Conservation (phyloP, 805 yeast species). For the Myxozyma neotropica region DNA sequence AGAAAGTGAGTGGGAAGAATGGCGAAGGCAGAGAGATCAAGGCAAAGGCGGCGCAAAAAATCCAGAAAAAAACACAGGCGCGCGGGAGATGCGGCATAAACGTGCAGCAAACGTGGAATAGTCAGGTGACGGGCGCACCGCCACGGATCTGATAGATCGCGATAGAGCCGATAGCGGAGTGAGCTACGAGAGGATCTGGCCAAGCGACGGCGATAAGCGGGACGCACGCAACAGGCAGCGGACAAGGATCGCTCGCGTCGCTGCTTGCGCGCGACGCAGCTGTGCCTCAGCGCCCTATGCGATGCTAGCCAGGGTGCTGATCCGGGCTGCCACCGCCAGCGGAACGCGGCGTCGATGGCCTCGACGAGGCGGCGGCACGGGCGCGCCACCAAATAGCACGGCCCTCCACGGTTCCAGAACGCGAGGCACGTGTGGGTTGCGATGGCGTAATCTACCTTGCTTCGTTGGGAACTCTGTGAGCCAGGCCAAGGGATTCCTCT, state of each 20-base stretch:
- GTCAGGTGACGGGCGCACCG: conserved; percentile 15
- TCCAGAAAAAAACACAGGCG: neutral
- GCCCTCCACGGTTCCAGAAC: conserved; percentile 8
- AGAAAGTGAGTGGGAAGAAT: neutral
- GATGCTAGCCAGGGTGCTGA: no score
- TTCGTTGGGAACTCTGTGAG: no score
- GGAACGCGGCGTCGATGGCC: conserved; percentile 9
- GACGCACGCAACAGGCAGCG: no score
- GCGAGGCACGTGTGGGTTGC: conserved; percentile 8
- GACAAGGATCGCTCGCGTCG: no score
- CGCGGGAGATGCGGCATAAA: conserved; percentile 2
- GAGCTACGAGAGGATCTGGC: neutral
- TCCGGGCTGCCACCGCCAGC: neutral
- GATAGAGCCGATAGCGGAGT: neutral
- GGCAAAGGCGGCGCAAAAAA: conserved; percentile 13
- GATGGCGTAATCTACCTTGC: conserved; percentile 9
- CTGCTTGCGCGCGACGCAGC: no score
- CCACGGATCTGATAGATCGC: conserved; percentile 11
- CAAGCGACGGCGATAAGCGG: neutral
- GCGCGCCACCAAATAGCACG: conserved; percentile 16
- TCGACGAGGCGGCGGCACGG: conserved; percentile 18
- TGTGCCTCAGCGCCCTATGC: no score
- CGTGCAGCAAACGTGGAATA: neutral
- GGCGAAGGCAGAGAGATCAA: neutral
- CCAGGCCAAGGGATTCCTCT: no score